Percentiles rank a stretch among this genome's conserved stretches.
phyloP scores from a whole-genome alignment of 306 rosid species.

The Ammopiptanthus mongolicus region DNA sequence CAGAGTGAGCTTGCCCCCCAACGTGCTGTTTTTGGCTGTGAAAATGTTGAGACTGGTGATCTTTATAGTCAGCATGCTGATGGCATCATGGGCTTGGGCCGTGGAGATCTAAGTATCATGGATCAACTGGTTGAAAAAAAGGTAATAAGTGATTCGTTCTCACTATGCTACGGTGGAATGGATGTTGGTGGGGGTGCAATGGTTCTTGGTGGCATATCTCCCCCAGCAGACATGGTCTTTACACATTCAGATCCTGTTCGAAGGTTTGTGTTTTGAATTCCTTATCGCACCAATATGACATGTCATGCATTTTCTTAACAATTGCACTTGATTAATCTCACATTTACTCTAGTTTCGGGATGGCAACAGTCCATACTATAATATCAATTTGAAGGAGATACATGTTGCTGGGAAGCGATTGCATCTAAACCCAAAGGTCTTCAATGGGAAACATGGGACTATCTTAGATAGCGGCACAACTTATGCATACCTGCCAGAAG shows the following conservation, averaged over 20 bases:
- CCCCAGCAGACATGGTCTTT: slow-evolving; percentile 76
- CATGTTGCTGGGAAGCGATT: slow-evolving; percentile 83
- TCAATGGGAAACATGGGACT: slow-evolving; percentile 81
- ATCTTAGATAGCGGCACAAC: slow-evolving; percentile 97
- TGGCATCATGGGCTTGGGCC: slow-evolving; percentile 97
- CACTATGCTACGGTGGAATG: slow-evolving; percentile 99
- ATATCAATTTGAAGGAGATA: slow-evolving; percentile 86
- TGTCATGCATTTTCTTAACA: slow-evolving; percentile 45
- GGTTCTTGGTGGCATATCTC: slow-evolving; percentile 86
- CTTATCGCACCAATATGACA: slow-evolving; percentile 27
- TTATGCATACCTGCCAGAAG: slow-evolving; percentile 82
- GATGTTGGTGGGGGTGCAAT: slow-evolving; percentile 95
- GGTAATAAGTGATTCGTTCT: slow-evolving; percentile 76
- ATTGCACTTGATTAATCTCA: slow-evolving; percentile 68
- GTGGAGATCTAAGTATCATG: slow-evolving; percentile 80
- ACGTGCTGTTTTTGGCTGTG: slow-evolving; percentile 91
- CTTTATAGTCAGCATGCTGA: slow-evolving; percentile 84
- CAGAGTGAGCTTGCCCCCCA: slow-evolving; percentile 68
- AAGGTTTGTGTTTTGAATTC: slow-evolving; percentile 56
- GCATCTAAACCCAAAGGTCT: slow-evolving; percentile 55
- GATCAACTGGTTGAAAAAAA: slow-evolving; percentile 85
- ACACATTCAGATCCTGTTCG: slow-evolving; percentile 63
- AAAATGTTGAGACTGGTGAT: slow-evolving; percentile 86
- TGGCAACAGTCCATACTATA: slow-evolving; percentile 99
- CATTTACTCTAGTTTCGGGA: slow-evolving; percentile 99